These are phyloP conservation scores for Talaromyces rugulosus DNA, from an alignment of 2,329 filamentous ascomycete genomes.

Conservation along the genomic window DNA sequence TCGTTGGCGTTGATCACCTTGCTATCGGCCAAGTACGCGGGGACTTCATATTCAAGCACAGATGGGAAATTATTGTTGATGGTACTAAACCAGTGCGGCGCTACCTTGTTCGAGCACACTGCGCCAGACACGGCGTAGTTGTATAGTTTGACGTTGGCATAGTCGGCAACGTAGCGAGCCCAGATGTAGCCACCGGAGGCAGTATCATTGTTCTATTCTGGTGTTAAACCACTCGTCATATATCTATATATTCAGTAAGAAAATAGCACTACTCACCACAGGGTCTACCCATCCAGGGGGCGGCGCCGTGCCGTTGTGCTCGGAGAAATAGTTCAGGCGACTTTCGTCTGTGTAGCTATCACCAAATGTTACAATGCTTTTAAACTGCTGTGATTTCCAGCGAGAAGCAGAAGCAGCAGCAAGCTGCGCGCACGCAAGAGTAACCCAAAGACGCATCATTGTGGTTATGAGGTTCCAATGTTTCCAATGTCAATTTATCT, in stretches of 20 bases:
- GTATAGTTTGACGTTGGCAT: slow-evolving; percentile 48
- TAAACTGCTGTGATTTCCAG: slow-evolving; percentile 46
- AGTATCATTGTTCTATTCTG: slow-evolving; percentile 46
- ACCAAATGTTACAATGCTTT: slow-evolving; percentile 65
- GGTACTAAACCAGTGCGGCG: slow-evolving; percentile 49
- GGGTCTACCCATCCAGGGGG: slow-evolving; percentile 56
- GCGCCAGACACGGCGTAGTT: slow-evolving; percentile 72
- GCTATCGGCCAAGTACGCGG: slow-evolving; percentile 31
- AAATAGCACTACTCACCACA: slow-evolving; percentile 29
- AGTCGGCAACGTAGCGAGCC: slow-evolving; percentile 62
- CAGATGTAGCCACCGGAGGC: slow-evolving; percentile 64
- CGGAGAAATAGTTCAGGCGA: slow-evolving; percentile 60
- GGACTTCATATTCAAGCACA: slow-evolving; percentile 58
- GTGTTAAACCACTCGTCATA: not conserved
- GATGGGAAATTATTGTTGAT: slow-evolving; percentile 59
- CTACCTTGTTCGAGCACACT: slow-evolving; percentile 66
- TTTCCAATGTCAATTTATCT: not conserved
- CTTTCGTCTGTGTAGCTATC: slow-evolving; percentile 75
- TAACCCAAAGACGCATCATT: not conserved
- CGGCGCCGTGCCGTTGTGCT: slow-evolving; percentile 56
- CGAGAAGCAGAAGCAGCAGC: not conserved
- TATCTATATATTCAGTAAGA: not conserved
- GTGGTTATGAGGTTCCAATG: not conserved
- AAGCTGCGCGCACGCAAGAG: not conserved
- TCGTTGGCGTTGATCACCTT: slow-evolving; percentile 11